Percentiles rank a stretch among this genome's conserved stretches.
These are phyloP conservation scores for Ceratobasidium sp. DNA, from an alignment of 1,284 basidiomycete species.

Conservation along the genomic window DNA sequence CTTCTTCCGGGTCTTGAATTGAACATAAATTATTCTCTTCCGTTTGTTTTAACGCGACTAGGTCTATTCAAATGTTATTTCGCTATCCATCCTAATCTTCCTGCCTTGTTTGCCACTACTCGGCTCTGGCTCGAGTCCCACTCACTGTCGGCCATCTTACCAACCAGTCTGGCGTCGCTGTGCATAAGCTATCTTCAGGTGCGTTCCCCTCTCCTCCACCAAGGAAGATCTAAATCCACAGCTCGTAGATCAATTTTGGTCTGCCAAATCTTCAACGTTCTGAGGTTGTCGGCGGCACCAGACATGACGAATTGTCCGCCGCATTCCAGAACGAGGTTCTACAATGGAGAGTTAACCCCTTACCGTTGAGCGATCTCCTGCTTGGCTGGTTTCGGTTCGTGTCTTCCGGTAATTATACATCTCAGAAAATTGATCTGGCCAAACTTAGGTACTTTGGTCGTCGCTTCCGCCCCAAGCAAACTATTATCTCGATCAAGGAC, in stretches of 20 bases:
- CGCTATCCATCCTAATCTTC: conserved; percentile 30
- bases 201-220: neutral
- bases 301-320: conserved; percentile 13
- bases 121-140: conserved; percentile 34
- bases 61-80: conserved; percentile 35
- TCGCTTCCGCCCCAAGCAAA: conserved; percentile 31
- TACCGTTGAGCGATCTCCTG: conserved; percentile 25
- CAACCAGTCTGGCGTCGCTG: conserved; percentile 20
- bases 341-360: conserved; percentile 19
- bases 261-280: conserved; percentile 27
- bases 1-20: conserved; percentile 24
- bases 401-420: neutral
- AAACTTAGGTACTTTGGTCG: conserved; percentile 23
- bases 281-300: conserved; percentile 21
- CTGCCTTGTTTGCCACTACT: conserved; percentile 1
- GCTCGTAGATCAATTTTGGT: conserved; percentile 21
- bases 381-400: conserved; percentile 31
- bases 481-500: conserved; percentile 6
- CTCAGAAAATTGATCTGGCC: too few relatives aligned
- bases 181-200: conserved; percentile 36
- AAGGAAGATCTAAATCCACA: neutral
- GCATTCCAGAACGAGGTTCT: conserved; percentile 11
- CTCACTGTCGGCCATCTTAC: conserved; percentile 3
- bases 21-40: conserved; percentile 33
- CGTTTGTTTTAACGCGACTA: conserved; percentile 29